A percentile compares a stretch with the other conserved stretches of the same genome.
Conservation (phyloP, 1,284 basidiomycete genomes). For the Ceratobasidium sp. region DNA sequence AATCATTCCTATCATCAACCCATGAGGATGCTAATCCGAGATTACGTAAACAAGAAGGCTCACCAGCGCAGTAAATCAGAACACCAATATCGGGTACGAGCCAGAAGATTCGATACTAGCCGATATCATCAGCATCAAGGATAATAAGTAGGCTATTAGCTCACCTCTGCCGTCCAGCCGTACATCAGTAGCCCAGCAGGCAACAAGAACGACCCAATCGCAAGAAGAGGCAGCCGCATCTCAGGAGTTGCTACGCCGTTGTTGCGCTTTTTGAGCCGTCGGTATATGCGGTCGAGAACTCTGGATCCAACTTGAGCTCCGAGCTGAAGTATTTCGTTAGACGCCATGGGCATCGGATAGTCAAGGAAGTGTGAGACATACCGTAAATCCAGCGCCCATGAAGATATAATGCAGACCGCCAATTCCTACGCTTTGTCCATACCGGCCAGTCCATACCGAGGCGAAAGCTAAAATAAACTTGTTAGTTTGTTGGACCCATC, state of each 20-base stretch:
- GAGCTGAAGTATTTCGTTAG: constrained; percentile 15
- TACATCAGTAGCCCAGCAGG: constrained; percentile 42
- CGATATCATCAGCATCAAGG: not conserved
- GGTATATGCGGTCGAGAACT: constrained; percentile 53
- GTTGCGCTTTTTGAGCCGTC: constrained; percentile 50
- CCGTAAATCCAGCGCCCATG: constrained; percentile 49
- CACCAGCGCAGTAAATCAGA: constrained; percentile 40
- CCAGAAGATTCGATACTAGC: constrained; percentile 40
- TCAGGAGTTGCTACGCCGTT: constrained; percentile 53
- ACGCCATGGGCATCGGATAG: not conserved
- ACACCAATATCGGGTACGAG: constrained; percentile 44
- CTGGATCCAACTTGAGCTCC: constrained; percentile 54
- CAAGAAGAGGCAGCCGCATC: constrained; percentile 46
- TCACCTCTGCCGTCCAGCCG: constrained; percentile 44
- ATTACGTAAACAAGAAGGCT: not conserved
- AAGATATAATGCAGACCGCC: constrained; percentile 56
- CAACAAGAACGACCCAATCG: constrained; percentile 32
- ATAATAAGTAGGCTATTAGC: not conserved
- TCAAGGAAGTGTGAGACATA: not conserved
- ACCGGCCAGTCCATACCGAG: constrained; percentile 50
- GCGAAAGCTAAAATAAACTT: constrained; percentile 48
- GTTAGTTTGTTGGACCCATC: not conserved
- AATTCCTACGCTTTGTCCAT: constrained; percentile 53
- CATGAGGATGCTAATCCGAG: not conserved
- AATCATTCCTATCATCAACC: constrained; percentile 35